phyloP scores from a whole-genome alignment of 1,284 basidiomycete species.

The Ceratobasidium sp. region DNA sequence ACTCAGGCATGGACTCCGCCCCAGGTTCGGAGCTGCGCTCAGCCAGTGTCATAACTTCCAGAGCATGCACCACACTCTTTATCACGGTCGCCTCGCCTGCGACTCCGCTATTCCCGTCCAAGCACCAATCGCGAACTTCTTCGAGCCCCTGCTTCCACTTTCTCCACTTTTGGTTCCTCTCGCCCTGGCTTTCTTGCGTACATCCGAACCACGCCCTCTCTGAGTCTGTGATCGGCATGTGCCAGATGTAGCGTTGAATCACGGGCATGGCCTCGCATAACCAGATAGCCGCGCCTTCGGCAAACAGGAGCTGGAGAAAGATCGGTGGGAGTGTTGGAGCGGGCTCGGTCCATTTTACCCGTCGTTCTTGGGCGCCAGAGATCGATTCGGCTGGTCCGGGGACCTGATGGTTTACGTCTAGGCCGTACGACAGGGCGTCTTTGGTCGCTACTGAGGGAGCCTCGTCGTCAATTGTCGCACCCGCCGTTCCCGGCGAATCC shows the following conservation, averaged over 20 bases:
- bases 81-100: slow-evolving; percentile 24
- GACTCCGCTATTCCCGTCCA: slow-evolving; percentile 17
- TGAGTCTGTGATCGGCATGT: background rate
- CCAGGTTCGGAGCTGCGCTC: slow-evolving; percentile 3
- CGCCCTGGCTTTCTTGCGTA: slow-evolving; percentile 9
- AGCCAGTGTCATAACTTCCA: slow-evolving; percentile 11
- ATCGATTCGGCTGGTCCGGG: background rate
- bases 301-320: slow-evolving; percentile 19
- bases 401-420: background rate
- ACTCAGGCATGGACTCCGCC: background rate
- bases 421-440: background rate
- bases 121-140: slow-evolving; percentile 24
- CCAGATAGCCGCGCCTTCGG: slow-evolving; percentile 35
- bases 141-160: slow-evolving; percentile 21
- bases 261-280: slow-evolving; percentile 22
- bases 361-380: slow-evolving; percentile 4
- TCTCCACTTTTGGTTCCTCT: slow-evolving; percentile 21
- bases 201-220: slow-evolving; percentile 25
- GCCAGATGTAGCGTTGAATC: slow-evolving; percentile 11
- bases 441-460: background rate
- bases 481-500: background rate
- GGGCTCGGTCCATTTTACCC: slow-evolving; percentile 20
- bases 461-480: background rate
- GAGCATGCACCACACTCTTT: slow-evolving; percentile 13
- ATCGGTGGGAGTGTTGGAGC: background rate